Base-by-base conservation (phyloP, 1,284 basidiomycete genomes). In the Irpex sp. region DNA sequence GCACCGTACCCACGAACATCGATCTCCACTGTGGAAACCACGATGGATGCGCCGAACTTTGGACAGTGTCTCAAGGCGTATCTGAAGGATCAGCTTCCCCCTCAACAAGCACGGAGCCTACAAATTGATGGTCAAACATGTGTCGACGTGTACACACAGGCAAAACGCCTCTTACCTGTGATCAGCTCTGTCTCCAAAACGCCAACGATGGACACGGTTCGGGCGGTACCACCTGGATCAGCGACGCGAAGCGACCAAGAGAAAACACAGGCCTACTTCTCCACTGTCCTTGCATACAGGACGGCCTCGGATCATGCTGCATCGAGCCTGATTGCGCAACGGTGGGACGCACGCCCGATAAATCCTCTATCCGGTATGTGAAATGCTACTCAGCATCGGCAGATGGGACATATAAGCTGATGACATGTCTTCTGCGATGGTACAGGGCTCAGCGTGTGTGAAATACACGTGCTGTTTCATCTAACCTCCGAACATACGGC, bases 381-480 rank as follows among this genome's bases (percentile, higher is more conserved):
- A 15, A 17, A 53, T 53, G 50, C 21, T 19, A 58, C 47, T 17
- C 51, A 57, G 5, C 59, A 64, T 9, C 31, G 59, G 33, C 62
- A 60, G 4, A 59, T 57, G 9, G 61, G 61, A 17, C 65, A 66
- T 43, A 26, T 66, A 4, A 49, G 54, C 55, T 36, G 62, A 51
- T 37, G 54, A 60, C 9, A 33, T 26, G 6, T 33, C 31, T 33
- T 33, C 31, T 33, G 13, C 5, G 8, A 46, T 63, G 4, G 59
- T 21, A 6, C 6, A 6, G n/a, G 49, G 6, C 63, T 61, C 62
- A 63, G 62, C 11, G 66, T 68, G 5, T 67, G 65, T 9, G 68
- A 63, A 21, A 66, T 71, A 1, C 59, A 61, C 15, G 64, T 61
- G 4, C 62, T 67, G 8, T 68, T 70, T 50, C 17, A 33, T 4